Conservation (phyloP, 306 rosid species). For the Dryas alaskensis region DNA sequence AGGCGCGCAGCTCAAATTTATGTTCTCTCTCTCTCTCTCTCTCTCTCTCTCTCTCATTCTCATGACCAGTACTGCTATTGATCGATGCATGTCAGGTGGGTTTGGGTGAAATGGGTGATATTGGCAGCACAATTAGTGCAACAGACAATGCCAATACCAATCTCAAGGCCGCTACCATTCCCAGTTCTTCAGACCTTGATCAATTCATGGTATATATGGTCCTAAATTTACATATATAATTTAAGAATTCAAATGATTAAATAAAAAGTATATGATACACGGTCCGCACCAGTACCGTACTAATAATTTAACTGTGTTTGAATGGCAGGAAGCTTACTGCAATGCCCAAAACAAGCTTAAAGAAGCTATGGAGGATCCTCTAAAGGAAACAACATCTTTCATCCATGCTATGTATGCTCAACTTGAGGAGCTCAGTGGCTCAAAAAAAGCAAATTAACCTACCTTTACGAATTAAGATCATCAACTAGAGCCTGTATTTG, state of each 20-base stretch:
- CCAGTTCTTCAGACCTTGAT: conserved; percentile 21
- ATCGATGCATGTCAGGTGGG: conserved; percentile 12
- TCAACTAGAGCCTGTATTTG: no score
- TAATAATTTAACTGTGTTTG: neutral
- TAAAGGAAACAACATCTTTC: conserved; percentile 19
- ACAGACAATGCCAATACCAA: neutral
- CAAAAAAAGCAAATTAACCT: neutral
- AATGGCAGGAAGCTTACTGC: conserved; percentile 21
- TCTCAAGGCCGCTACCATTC: neutral
- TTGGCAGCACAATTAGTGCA: neutral
- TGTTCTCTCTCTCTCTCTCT: no score
- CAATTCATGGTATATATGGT: conserved; percentile 16
- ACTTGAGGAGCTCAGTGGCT: conserved; percentile 9
- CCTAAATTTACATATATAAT: no score
- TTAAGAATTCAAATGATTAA: no score
- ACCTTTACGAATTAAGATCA: no score
- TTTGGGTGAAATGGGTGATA: conserved; percentile 9
- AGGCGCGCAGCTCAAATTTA: neutral
- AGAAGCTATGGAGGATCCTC: conserved; percentile 17
- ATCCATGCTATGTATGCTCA: conserved; percentile 17
- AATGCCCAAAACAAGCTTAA: conserved; percentile 15
- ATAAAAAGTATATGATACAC: no score
- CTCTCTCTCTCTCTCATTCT: no score
- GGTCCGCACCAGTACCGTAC: no score
- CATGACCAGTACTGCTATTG: neutral